Conservation (phyloP, 148 eudicot species). For the Rhododendron mucronatum region DNA sequence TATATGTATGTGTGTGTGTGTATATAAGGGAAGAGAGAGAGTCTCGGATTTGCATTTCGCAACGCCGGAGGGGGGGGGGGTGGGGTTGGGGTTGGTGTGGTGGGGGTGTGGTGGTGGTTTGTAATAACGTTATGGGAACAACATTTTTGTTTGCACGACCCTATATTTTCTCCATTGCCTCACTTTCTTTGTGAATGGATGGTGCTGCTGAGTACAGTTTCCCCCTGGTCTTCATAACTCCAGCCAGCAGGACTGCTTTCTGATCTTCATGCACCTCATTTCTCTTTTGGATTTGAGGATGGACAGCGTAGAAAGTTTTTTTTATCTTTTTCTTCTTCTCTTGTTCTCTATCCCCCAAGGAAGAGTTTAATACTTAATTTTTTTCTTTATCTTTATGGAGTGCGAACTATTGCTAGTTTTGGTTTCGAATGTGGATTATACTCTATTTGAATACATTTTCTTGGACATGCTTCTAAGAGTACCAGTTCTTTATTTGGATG, state of each 20-base stretch:
- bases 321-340: background rate
- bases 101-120: no score
- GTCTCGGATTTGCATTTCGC: no score
- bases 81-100: no score
- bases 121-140: background rate
- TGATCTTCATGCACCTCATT: background rate
- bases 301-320: background rate
- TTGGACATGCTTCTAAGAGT: background rate
- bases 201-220: no score
- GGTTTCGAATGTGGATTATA: background rate
- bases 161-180: background rate
- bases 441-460: background rate
- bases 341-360: background rate
- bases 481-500: background rate
- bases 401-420: background rate
- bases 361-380: background rate
- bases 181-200: background rate
- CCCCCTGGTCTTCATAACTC: background rate
- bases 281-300: background rate
- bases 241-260: background rate
- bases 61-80: no score
- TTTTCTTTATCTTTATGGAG: background rate
- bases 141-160: background rate
- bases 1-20: no score
- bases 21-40: no score